These are phyloP conservation scores for Croton setiger DNA, from an alignment of 441 rosid species.

Conservation along the genomic window DNA sequence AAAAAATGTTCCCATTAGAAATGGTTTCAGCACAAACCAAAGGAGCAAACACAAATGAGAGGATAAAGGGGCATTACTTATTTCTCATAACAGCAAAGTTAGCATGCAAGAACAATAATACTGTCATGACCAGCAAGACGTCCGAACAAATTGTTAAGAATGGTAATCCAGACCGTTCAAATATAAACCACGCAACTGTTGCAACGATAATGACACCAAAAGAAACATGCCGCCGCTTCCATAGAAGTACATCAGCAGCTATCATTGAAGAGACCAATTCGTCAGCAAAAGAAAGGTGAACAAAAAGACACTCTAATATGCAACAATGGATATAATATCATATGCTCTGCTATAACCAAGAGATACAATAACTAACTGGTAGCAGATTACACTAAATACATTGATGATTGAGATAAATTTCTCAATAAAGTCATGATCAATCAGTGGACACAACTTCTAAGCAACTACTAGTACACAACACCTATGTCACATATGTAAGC, in stretches of 20 bases:
- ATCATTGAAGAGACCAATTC: constrained; percentile 20
- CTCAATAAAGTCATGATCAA: neutral
- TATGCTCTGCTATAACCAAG: neutral
- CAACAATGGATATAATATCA: neutral
- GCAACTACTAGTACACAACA: neutral
- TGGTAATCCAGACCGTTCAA: constrained; percentile 74
- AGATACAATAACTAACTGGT: neutral
- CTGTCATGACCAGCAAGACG: constrained; percentile 57
- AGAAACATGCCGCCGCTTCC: constrained; percentile 64
- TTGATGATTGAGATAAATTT: neutral
- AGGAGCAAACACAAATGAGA: neutral
- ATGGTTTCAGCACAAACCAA: constrained; percentile 6
- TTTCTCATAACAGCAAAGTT: constrained; percentile 57
- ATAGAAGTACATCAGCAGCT: constrained; percentile 83
- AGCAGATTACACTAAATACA: neutral
- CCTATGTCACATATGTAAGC: neutral
- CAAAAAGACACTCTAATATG: neutral
- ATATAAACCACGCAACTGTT: constrained; percentile 74
- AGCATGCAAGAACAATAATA: constrained; percentile 52
- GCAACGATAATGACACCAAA: constrained; percentile 65
- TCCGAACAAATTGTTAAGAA: constrained; percentile 81
- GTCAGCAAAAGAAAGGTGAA: neutral
- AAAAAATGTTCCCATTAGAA: constrained; percentile 1
- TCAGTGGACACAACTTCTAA: neutral
- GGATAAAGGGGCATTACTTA: constrained; percentile 33